Evolutionary conservation across 352 stramenopile genomes (phyloP).

Genomic region (Phytophthora pistaciae): DNA sequence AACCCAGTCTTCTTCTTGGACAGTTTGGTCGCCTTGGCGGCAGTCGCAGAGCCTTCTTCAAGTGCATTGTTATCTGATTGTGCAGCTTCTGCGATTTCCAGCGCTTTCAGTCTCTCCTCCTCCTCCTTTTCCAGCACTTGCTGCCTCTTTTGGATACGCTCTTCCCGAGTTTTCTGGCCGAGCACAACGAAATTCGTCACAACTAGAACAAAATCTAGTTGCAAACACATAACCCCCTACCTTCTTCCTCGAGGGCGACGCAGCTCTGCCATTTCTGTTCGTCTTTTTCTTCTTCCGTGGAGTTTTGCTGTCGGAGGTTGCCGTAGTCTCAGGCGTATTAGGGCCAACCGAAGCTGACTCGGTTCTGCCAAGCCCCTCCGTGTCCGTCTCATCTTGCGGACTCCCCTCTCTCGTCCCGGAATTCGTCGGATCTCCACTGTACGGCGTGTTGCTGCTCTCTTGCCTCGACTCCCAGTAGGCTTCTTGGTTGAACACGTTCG

Average conservation of each 20-base stretch:
- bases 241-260: constrained; percentile 28
- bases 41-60: neutral
- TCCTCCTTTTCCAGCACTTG: constrained; percentile 69
- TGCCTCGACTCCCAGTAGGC: constrained; percentile 60
- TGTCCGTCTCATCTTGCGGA: constrained; percentile 13
- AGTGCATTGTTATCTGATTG: neutral
- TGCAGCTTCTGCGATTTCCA: constrained; percentile 3
- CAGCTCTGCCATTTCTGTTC: constrained; percentile 9
- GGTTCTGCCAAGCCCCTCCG: constrained; percentile 1
- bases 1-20: constrained; percentile 47
- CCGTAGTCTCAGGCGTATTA: neutral
- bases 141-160: constrained; percentile 64
- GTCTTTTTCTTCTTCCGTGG: constrained; percentile 16
- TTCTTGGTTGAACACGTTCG: constrained; percentile 52
- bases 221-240: constrained; percentile 3
- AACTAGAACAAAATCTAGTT: neutral
- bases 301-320: constrained; percentile 7
- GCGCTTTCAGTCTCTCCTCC: constrained; percentile 33
- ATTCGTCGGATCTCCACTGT: constrained; percentile 5
- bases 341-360: constrained; percentile 2
- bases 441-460: constrained; percentile 20
- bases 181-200: neutral
- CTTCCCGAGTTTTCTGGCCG: constrained; percentile 53
- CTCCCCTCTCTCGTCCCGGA: neutral
- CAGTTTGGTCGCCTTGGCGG: constrained; percentile 5